Base-by-base conservation (phyloP, 2,329 filamentous ascomycete species). In the Diaporthe sp. region DNA sequence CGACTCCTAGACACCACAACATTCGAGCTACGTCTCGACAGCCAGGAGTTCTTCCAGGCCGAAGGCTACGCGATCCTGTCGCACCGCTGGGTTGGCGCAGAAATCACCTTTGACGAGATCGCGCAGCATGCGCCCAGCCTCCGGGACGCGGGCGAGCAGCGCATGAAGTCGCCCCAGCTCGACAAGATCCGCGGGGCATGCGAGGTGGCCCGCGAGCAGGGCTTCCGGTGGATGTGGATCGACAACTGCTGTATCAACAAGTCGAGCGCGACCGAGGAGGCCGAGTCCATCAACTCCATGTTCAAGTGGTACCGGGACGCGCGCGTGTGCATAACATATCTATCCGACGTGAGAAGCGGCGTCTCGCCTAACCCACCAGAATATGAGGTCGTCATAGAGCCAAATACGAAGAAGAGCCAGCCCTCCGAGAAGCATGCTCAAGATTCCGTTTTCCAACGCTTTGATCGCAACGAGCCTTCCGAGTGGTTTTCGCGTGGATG, bases 161-260 rank as follows among this genome's bases (percentile, higher is more conserved):
- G 31, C 12, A 53, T 55, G 47, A 51, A 39, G 6, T 39, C 65
- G 47, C 47, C 65, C 3, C 65, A 70, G 65, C 65, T 70, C 22
- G 65, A 70, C 47, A 70, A 70, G 65, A 70, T 70, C 65, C 65
- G 70, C 25, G 65, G 65, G 8, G 65, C 65, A 4, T 70, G 65
- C 37, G 65, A 39, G 13, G 17, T 39, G 2, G 65, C 65, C 31
- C 42, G 39, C 37, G 3, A 3, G 13, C 37, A 72, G 17, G 53
- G 53, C 6, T 12, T 60, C 17, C 39, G 58, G 22, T 72, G 70
- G 70, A 4, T 72, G 28, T 73, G 71, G 71, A n/a, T 73, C 34
- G 71, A 73, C 44, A 73, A 25, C n/a, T 65, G 58, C 47, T 73
- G 71, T 34, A 73, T 73, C 44, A 49, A 73, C 71, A 73, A 73